A percentile compares a stretch with the other conserved stretches of the same genome.
Conservation (phyloP, 495 filamentous ascomycete species). For the Neurospora sp. region DNA sequence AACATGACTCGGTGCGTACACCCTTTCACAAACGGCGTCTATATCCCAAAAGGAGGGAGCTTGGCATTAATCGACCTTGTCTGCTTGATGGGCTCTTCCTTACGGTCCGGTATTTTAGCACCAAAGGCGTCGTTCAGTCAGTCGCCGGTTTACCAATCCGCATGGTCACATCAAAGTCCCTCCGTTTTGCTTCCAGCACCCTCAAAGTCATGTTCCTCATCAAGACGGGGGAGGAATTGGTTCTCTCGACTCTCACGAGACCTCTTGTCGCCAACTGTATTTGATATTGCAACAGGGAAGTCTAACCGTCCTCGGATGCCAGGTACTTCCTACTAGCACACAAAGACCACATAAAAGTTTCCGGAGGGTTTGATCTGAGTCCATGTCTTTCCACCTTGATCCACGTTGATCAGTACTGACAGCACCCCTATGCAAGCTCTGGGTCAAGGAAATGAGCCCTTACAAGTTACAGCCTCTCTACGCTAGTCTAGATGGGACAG, state of each 20-base stretch:
- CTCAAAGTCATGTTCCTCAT: not conserved
- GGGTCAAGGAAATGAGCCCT: not conserved
- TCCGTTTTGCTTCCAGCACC: not conserved
- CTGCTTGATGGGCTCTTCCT: not conserved
- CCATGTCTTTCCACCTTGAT: not conserved
- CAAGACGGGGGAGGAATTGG: not conserved
- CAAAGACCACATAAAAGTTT: not conserved
- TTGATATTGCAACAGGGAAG: not conserved
- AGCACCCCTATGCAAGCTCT: not conserved
- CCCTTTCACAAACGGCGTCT: not conserved
- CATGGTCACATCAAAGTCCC: not conserved
- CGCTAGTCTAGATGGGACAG: not conserved
- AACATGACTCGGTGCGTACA: not conserved
- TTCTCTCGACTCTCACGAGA: not conserved
- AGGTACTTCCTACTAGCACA: not conserved
- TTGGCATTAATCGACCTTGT: no score
- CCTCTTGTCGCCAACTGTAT: not conserved
- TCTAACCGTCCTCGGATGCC: not conserved
- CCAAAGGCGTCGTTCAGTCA: not conserved
- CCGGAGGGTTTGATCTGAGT: not conserved
- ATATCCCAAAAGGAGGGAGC: not conserved
- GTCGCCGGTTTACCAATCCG: not conserved
- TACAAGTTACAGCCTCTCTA: not conserved
- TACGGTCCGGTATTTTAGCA: not conserved
- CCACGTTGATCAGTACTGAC: not conserved